Evolutionary conservation across 1,284 basidiomycete species (phyloP).

Genomic region (Pyrrhoderma noxium): DNA sequence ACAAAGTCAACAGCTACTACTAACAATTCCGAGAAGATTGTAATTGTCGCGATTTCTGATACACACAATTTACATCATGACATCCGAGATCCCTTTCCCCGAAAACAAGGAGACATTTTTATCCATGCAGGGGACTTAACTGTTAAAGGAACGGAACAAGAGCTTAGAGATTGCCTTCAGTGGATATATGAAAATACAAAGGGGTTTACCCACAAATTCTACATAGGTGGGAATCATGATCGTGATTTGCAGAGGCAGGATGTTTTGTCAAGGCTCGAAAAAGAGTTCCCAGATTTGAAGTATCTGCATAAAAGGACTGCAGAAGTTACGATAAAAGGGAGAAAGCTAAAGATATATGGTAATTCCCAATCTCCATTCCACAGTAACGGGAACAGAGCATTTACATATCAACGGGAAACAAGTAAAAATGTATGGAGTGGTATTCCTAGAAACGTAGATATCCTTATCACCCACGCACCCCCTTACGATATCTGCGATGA

Average conservation of each 20-base stretch:
- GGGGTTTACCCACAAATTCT: constrained; percentile 23
- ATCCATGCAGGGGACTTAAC: constrained; percentile 20
- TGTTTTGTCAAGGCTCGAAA: too few species aligned
- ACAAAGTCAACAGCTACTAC: too few species aligned
- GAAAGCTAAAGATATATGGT: constrained; percentile 28
- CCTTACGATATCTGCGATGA: constrained; percentile 21
- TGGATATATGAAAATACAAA: constrained; percentile 23
- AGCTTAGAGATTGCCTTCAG: constrained; percentile 8
- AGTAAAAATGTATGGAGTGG: constrained; percentile 20
- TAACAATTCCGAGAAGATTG: too few species aligned
- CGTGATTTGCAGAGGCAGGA: constrained; percentile 18
- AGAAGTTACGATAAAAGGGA: constrained; percentile 24
- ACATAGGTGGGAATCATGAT: constrained; percentile 39
- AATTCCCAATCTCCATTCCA: constrained; percentile 30
- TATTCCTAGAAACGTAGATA: constrained; percentile 28
- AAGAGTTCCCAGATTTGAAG: constrained; percentile 21
- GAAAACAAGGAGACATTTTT: constrained; percentile 18
- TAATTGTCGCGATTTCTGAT: constrained; percentile 18
- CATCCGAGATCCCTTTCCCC: not conserved
- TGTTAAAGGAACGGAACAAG: constrained; percentile 13
- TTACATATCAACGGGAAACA: constrained; percentile 29
- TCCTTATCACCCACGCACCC: constrained; percentile 19
- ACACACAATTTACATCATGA: constrained; percentile 10
- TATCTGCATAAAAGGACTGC: constrained; percentile 27
- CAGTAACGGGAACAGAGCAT: constrained; percentile 24